These are phyloP conservation scores for Coemansia sp. DNA, from an alignment of 192 early-diverging fungal species.

Conservation along the genomic window DNA sequence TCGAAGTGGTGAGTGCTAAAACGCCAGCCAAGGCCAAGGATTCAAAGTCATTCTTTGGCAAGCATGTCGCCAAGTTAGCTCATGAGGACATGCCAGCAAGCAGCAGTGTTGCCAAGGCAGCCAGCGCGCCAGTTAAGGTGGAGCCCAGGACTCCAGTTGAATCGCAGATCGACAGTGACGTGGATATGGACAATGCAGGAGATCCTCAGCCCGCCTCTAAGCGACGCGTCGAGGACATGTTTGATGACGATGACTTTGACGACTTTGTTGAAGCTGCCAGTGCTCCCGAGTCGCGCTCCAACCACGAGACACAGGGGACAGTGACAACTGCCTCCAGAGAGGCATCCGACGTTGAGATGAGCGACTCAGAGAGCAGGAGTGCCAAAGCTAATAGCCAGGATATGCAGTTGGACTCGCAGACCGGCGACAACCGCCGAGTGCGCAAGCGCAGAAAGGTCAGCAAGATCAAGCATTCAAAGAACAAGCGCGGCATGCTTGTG, in stretches of 20 bases:
- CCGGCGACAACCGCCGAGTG: conserved; percentile 18
- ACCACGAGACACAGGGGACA: conserved; percentile 4
- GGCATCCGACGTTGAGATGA: conserved; percentile 40
- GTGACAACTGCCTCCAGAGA: neutral
- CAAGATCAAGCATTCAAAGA: conserved; percentile 46
- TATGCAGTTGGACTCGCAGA: conserved; percentile 3
- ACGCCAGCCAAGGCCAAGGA: neutral
- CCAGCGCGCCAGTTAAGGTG: neutral
- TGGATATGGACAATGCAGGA: conserved; percentile 23
- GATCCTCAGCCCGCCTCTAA: conserved; percentile 3
- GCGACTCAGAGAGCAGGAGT: conserved; percentile 9
- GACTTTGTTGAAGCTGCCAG: conserved; percentile 3
- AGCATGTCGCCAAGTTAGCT: conserved; percentile 6
- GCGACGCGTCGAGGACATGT: conserved; percentile 49
- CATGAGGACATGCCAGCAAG: neutral
- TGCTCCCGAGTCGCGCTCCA: neutral
- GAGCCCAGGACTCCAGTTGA: neutral
- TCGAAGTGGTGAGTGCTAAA: neutral
- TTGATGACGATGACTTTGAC: conserved; percentile 36
- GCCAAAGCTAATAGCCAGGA: neutral
- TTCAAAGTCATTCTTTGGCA: conserved; percentile 46
- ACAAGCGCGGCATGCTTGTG: conserved; percentile 52
- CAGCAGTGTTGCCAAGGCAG: neutral
- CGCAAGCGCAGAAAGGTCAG: conserved; percentile 52
- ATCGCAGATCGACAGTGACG: conserved; percentile 8